Base-by-base conservation (phyloP, 768 basidiomycete genomes). In the Auricularia cornea region DNA sequence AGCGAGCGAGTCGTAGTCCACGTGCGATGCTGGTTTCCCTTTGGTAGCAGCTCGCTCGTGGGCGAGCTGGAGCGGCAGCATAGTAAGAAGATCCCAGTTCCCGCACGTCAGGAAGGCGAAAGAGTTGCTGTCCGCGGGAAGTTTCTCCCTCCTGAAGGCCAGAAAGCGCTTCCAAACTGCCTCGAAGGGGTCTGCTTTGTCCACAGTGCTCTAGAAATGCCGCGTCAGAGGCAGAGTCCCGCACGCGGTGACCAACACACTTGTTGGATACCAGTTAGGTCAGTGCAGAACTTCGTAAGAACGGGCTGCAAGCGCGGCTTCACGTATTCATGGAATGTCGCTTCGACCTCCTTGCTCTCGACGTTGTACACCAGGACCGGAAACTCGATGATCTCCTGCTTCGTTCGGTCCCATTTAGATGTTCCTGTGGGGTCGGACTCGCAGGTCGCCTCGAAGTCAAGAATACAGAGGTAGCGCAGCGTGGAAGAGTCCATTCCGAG, bases 71-170 rank as follows among this genome's bases (percentile, higher is more conserved):
- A 51, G 29, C 8, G 64, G 64, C 6, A 65, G 59, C 61, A 63
- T 63, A 29, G 59, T 63, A 2, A 29, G 32, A 6, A 65, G 33
- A 28, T 65, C 64, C 64, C 64, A 65, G 56, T 59, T 44, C n/a
- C 64, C 64, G 41, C 64, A 65, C 14, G 64, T 65, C 12, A 65
- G 31, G 32, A 65, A 65, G 20, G 62, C 44, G 59, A 62, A 65
- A 2, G 64, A 59, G 20, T 26, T 32, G 16, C 57, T 56, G n/a
- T 59, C 56, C 16, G 35, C 62, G 6, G 54, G 32, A 26, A 23
- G 18, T 29, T 62, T 48, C 11, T 52, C 57, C 10, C 56, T 29
- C 35, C 62, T 26, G 32, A 51, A 65, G 32, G 38, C 33, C 5
- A 44, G 12, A 57, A 65, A 65, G 11, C 64, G 35, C 10, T 56